A percentile compares a stretch with the other conserved stretches of the same genome.
phyloP scores from a whole-genome alignment of 768 basidiomycete genomes.

The Naganishia randhawae region DNA sequence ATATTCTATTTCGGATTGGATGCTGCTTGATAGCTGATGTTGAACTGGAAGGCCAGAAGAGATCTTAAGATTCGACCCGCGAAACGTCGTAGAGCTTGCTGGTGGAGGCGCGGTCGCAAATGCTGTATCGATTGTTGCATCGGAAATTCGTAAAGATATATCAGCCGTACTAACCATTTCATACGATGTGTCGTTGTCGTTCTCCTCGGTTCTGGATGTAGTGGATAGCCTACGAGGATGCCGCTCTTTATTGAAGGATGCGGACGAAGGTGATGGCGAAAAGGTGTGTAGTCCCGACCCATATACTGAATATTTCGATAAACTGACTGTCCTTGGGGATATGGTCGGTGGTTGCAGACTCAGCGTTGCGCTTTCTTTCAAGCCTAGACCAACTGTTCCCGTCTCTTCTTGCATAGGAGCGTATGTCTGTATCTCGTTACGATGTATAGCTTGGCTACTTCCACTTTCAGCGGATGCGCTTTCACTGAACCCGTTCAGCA shows the following conservation, averaged over 20 bases:
- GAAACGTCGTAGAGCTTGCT: neutral
- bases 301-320: neutral
- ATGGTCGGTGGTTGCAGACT: neutral
- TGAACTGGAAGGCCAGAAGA: neutral
- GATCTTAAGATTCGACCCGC: neutral
- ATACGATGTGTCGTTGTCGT: constrained; percentile 12
- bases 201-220: neutral
- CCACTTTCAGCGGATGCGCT: neutral
- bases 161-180: constrained; percentile 20
- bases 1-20: neutral
- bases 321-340: neutral
- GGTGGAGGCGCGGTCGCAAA: neutral
- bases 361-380: neutral
- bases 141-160: neutral
- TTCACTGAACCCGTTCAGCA: neutral
- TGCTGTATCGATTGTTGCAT: neutral
- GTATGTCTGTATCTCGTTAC: neutral
- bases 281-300: too few relatives aligned
- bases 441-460: neutral
- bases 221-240: neutral
- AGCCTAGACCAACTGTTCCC: neutral
- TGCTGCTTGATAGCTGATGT: neutral
- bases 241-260: neutral
- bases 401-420: neutral
- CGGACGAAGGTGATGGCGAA: neutral